Base-by-base conservation (phyloP, 1,139 yeast genomes). In the Dujonia santamariae region DNA sequence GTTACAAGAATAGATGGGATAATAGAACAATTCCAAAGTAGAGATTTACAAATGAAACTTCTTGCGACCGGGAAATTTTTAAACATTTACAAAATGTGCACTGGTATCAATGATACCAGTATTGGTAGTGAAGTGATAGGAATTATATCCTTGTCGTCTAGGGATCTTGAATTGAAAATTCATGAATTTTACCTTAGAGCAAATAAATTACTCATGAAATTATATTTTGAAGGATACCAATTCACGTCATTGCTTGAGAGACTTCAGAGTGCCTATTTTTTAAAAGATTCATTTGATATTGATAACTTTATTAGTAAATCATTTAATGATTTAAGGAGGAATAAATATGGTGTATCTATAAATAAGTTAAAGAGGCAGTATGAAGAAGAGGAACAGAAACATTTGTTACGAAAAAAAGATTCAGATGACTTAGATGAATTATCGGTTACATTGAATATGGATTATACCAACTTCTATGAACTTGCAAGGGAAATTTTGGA, bases 21-120 rank as follows among this genome's bases (percentile, higher is more conserved):
- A 16, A 78, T 94, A 3, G 71, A 74, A 35, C 92, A 83, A 45
- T 75, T 90, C 35, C 56, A 66, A 7, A 59, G 65, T 34, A 64
- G 64, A n/a, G 76, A 71, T 2, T 55, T 80, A 1, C 85, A 83
- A 46, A 65, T 64, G 33, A 83, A 85, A 51, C 72, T 92, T 1
- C 61, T 92, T 19, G 66, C 80, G 34, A 87, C 97, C 0, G 99
- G 99, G 1, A 88, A 87, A 54, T 82, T 82, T 46, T 61, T 90
- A 38, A 85, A 86, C 46, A 81, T 92, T 4, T 72, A 85, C 37
- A 72, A 79, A 39, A 78, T 69, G 37, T 78, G 86, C 44, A 61
- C 67, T 8, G 78, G 78, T 0, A 40, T 65, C 8, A 61, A 63
- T 27, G 56, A 63, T 36, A 37, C 37, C 17, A 36, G 36, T 17